Evolutionary conservation across 805 yeast genomes (phyloP).

Genomic region (Saccharomyces paradoxus): DNA sequence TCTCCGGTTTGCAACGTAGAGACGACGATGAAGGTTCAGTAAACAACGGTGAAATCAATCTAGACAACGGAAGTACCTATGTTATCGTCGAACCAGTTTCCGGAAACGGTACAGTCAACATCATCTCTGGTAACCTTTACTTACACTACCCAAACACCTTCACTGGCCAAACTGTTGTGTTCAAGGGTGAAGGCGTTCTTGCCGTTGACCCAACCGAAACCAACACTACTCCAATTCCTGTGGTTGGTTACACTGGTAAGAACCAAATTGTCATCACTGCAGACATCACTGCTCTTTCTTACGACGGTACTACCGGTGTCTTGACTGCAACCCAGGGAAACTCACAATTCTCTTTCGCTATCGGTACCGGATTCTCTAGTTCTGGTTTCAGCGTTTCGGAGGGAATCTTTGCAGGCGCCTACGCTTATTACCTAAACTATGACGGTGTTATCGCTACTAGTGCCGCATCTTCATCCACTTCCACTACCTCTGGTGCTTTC

Average conservation of each 20-base stretch:
- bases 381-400: neutral
- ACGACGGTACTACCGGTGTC: neutral
- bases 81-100: slow-evolving; percentile 1
- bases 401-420: slow-evolving; percentile 5
- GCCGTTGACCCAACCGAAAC: slow-evolving; percentile 1
- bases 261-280: neutral
- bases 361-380: neutral
- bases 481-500: neutral
- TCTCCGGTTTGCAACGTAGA: neutral
- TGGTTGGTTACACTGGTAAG: slow-evolving; percentile 1
- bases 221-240: neutral
- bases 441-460: slow-evolving; percentile 6
- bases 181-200: slow-evolving; percentile 1
- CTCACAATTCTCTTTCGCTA: neutral
- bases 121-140: neutral
- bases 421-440: slow-evolving; percentile 3
- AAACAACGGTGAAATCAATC: slow-evolving; percentile 1
- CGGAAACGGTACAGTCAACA: neutral
- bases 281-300: neutral
- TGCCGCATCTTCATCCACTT: slow-evolving; percentile 1
- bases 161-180: slow-evolving; percentile 1
- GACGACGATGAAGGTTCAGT: neutral
- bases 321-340: slow-evolving; percentile 2
- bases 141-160: neutral
- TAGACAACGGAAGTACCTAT: slow-evolving; percentile 1